Evolutionary conservation across 2,329 filamentous ascomycete genomes (phyloP), one percentile per base, ranked within the genome.

Genomic region (Atkinsonella hypoxylon): DNA sequence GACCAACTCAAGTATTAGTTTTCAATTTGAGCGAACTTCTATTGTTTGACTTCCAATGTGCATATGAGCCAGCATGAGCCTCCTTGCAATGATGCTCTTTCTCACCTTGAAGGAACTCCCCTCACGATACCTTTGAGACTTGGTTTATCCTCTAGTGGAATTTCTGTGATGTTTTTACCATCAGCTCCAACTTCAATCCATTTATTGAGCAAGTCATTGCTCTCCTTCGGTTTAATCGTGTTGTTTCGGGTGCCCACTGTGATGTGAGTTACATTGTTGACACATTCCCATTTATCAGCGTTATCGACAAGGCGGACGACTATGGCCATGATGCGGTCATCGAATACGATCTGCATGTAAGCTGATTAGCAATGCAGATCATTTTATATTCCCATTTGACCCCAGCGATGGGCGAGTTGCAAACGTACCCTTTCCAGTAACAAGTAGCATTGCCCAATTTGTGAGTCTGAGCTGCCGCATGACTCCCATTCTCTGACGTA

Each of bases 161-260:
- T 56, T 51, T 80, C 77, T 4, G 61, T 55, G 31, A 80, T 74
- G 12, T 64, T 63, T 38, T 65, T 65, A 1, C 59, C 67, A 2
- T 70, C 68, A 22, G 67, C 64, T 1, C 77, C 78, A 31, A 66
- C 57, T 55, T 83, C 74, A 54, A 93, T 63, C 91, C 91, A 97
- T 53, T 74, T 73, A 55, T 75, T 75, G 52, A 98, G 67, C 61
- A 98, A 59, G 53, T 88, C 83, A 62, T 98, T 98, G 70, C 90
- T 95, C 72, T 98, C 91, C 67, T 87, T 90, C 0, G 93, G 91
- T 71, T 96, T 97, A 60, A 97, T 80, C 8, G 74, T 67, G 45
- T 74, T 67, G 56, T 82, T 78, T 10, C 82, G 79, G 0, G 93
- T 98, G 18, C 93, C 93, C 8, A 97, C 75, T 0, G 93, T 98